Evolutionary conservation across 352 stramenopile genomes (phyloP), one percentile per base, ranked within the genome.

Genomic region (Globisporangium apiculatum): DNA sequence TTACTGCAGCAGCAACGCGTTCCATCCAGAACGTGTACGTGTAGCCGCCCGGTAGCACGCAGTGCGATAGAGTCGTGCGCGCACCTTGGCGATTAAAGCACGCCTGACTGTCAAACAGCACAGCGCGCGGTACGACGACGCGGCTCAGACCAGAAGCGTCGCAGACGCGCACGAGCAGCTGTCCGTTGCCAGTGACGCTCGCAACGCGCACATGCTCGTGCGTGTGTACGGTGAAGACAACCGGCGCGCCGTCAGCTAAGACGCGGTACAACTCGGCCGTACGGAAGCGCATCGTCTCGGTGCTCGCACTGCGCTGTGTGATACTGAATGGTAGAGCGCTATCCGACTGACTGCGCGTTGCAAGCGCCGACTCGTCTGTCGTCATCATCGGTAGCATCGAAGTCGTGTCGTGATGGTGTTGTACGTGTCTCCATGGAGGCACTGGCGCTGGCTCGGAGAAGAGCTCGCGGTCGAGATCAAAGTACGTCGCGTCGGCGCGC

Each of bases 21-120:
- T 86, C 68, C 37, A 84, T 70, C 82, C 82, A 91, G 52, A 91
- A 88, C 6, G 79, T 82, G 58, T 91, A 91, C 9, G 83, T 65
- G 52, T 85, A 69, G 48, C 74, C 61, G 47, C 82, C 81, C 50
- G 77, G 72, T 7, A 87, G 49, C 8, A 79, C 17, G 7, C 64
- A 72, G 8, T 78, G 68, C 52, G 72, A 61, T 31, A 89, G 54
- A 31, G 73, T 73, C 5, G 70, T 67, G 4, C 66, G 70, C 9
- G 66, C 68, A 3, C 71, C 71, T 35, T 75, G 65, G 8, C 76
- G 57, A 37, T 87, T 86, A 47, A 87, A 91, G 12, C 66, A 79
- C n/a, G 77, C 75, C 41, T 82, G 69, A 18, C 73, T 88, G 53
- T 91, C 82, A 47, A 80, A 91, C 17, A 91, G 43, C 41, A 89